Conservation (phyloP, 495 filamentous ascomycete species). For the Penicillium samsonianum region DNA sequence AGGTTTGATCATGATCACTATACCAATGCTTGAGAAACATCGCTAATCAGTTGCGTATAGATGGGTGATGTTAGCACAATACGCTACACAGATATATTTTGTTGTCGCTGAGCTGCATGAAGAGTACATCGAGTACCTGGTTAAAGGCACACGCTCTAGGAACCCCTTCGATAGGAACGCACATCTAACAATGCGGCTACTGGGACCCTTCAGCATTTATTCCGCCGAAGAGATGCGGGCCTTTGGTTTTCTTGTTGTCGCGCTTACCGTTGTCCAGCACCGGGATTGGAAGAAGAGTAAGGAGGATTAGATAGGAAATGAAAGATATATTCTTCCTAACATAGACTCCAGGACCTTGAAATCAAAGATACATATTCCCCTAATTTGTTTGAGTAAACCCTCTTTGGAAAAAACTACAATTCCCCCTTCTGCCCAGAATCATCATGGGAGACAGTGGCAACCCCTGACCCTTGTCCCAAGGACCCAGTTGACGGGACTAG, state of each 20-base stretch:
- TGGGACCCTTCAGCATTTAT: constrained; percentile 1
- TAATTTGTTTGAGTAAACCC: background rate
- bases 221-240: constrained; percentile 1
- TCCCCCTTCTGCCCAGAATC: too few relatives aligned
- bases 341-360: background rate
- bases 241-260: constrained; percentile 1
- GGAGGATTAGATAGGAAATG: constrained; percentile 1
- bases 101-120: background rate
- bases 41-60: background rate
- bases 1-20: background rate
- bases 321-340: background rate
- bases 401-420: background rate
- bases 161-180: background rate
- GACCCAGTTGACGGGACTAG: too few relatives aligned
- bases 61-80: constrained; percentile 4
- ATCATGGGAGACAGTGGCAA: too few relatives aligned
- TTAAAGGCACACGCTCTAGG: background rate
- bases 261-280: background rate
- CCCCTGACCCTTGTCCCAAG: too few relatives aligned
- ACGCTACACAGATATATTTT: background rate
- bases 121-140: background rate
- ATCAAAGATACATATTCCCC: too few relatives aligned
- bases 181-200: background rate
- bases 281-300: constrained; percentile 2
- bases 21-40: background rate